Conservation (phyloP, 805 yeast species). For the Cyberlindnera maritima region DNA sequence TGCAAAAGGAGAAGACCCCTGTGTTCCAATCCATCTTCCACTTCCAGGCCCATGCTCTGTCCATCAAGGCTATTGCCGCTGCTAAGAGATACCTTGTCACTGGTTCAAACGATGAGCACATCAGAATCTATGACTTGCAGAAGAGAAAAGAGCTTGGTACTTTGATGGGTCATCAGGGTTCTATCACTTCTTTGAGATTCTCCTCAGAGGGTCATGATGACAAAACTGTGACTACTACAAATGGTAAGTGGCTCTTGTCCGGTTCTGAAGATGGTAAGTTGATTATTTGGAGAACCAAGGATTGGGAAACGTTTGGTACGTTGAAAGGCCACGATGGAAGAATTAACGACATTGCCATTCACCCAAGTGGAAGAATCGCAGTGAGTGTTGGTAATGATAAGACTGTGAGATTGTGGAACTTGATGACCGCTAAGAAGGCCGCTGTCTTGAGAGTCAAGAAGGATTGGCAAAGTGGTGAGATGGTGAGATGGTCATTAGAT, state of each 20-base stretch:
- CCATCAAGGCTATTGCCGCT: slow-evolving; percentile 80
- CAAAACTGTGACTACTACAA: slow-evolving; percentile 23
- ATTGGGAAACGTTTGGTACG: slow-evolving; percentile 90
- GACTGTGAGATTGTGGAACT: slow-evolving; percentile 86
- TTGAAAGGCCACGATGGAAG: slow-evolving; percentile 87
- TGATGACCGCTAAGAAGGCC: slow-evolving; percentile 95
- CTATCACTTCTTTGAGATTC: slow-evolving; percentile 75
- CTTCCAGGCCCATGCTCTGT: slow-evolving; percentile 89
- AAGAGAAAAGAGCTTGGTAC: slow-evolving; percentile 93
- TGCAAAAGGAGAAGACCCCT: slow-evolving; percentile 49
- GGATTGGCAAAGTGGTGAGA: slow-evolving; percentile 64
- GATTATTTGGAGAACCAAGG: slow-evolving; percentile 91
- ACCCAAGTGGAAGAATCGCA: slow-evolving; percentile 87
- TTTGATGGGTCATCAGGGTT: slow-evolving; percentile 83
- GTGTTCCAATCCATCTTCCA: slow-evolving; percentile 93
- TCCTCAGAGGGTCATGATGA: slow-evolving; percentile 45
- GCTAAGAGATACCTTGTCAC: slow-evolving; percentile 85
- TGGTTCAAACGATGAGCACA: slow-evolving; percentile 95
- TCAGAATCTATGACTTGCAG: slow-evolving; percentile 89
- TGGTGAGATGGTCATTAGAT: slow-evolving; percentile 61
- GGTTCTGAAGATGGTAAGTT: slow-evolving; percentile 91
- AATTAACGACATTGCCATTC: slow-evolving; percentile 82
- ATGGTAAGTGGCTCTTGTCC: slow-evolving; percentile 87
- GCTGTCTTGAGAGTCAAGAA: slow-evolving; percentile 71
- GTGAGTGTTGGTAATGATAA: slow-evolving; percentile 84